A percentile compares a stretch with the other conserved stretches of the same genome.
phyloP scores from a whole-genome alignment of 2,329 filamentous ascomycete genomes.

The Pseudovirgaria hyperparasitica region DNA sequence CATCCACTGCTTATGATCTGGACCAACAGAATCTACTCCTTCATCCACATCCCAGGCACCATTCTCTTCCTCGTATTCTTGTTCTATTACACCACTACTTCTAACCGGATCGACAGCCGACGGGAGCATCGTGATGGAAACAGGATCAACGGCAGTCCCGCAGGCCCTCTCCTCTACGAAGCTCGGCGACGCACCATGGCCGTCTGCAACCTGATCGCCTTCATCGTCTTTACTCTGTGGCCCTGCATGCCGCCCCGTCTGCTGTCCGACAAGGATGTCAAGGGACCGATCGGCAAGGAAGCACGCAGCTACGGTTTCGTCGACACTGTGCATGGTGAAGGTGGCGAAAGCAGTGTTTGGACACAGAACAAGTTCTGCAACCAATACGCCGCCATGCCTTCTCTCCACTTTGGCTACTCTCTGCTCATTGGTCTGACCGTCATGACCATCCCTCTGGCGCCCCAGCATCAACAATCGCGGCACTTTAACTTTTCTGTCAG shows the following conservation, averaged over 20 bases:
- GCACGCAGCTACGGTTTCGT: conserved; percentile 48
- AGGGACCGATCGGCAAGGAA: conserved; percentile 42
- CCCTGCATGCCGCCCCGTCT: conserved; percentile 49
- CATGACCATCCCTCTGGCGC: conserved; percentile 49
- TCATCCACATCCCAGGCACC: conserved; percentile 66
- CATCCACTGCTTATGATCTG: conserved; percentile 48
- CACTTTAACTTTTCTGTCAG: conserved; percentile 15
- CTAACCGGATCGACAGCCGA: conserved; percentile 34
- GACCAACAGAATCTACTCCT: conserved; percentile 63
- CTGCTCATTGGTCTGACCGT: conserved; percentile 60
- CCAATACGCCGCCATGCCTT: conserved; percentile 68
- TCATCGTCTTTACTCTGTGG: conserved; percentile 46
- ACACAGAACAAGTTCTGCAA: conserved; percentile 63
- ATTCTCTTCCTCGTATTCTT: conserved; percentile 56
- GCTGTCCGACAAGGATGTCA: conserved; percentile 39
- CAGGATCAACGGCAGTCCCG: conserved; percentile 26
- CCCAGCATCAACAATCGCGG: conserved; percentile 35
- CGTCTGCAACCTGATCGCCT: conserved; percentile 45
- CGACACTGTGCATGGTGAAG: conserved; percentile 44
- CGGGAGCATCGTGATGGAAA: conserved; percentile 25
- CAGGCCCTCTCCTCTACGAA: conserved; percentile 41
- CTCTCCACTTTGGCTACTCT: conserved; percentile 63
- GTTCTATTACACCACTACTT: conserved; percentile 57
- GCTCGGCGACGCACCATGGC: conserved; percentile 44
- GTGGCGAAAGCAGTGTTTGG: conserved; percentile 55